A percentile compares a stretch with the other conserved stretches of the same genome.
Evolutionary conservation across 192 early-diverging fungal genomes (phyloP).

Genomic region (Umbelopsis sp.): DNA sequence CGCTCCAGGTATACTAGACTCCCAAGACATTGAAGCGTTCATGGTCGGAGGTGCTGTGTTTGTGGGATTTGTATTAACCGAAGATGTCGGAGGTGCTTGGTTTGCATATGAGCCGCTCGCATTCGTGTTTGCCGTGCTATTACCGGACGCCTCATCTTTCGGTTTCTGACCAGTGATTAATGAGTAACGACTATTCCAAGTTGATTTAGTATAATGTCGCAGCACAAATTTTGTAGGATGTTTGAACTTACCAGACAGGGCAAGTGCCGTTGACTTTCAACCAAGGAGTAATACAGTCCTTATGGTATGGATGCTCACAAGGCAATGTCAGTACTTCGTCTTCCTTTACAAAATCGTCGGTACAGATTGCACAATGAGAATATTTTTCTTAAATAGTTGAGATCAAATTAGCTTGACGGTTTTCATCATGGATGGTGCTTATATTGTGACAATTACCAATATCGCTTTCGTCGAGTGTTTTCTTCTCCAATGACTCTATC

Average conservation of each 20-base stretch:
- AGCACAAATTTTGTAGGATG: too few species aligned
- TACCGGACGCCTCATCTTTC: background rate
- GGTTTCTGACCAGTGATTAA: constrained; percentile 14
- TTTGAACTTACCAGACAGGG: constrained; percentile 75
- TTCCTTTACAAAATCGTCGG: constrained; percentile 78
- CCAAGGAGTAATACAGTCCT: constrained; percentile 89
- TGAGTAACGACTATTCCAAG: background rate
- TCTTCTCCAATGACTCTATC: constrained; percentile 65
- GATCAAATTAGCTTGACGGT: constrained; percentile 16
- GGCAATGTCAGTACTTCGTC: constrained; percentile 73
- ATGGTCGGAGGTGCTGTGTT: background rate
- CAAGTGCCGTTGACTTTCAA: constrained; percentile 93
- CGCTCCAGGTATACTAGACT: constrained; percentile 25
- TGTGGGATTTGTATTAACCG: background rate
- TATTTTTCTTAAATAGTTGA: constrained; percentile 53
- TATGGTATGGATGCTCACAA: constrained; percentile 91
- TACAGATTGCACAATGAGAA: constrained; percentile 84
- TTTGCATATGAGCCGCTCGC: background rate
- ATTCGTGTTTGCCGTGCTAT: background rate
- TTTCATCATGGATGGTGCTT: background rate
- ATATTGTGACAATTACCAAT: constrained; percentile 37
- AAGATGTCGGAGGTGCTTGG: background rate
- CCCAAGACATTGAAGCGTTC: constrained; percentile 19
- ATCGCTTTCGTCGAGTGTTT: constrained; percentile 55
- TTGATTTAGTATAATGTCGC: background rate